phyloP scores from a whole-genome alignment of 2,329 filamentous ascomycete genomes.

The Beauveria rudraprayagi region DNA sequence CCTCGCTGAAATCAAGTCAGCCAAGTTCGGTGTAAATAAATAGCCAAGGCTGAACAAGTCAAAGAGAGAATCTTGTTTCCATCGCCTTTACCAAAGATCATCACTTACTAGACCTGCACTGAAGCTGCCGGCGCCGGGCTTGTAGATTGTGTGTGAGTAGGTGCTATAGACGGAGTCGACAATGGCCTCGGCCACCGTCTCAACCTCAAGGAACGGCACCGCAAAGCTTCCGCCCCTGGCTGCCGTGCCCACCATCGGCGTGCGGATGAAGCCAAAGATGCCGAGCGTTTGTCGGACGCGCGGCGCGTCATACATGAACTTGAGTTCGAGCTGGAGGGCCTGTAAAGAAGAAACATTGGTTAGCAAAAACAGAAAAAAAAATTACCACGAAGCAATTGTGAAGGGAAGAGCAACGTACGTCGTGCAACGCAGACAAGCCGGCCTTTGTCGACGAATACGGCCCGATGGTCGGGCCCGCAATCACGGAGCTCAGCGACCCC shows the following conservation, averaged over 20 bases:
- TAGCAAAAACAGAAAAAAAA: neutral
- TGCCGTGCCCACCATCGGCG: constrained; percentile 20
- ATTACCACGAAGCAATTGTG: too few relatives aligned
- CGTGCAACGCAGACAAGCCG: constrained; percentile 22
- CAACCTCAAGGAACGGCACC: constrained; percentile 24
- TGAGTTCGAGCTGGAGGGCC: constrained; percentile 24
- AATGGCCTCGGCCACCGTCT: constrained; percentile 24
- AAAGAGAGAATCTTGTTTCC: neutral
- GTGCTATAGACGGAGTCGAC: constrained; percentile 23
- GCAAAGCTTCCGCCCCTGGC: constrained; percentile 20
- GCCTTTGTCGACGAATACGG: constrained; percentile 53
- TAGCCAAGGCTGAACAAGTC: neutral
- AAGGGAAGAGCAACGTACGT: constrained; percentile 13
- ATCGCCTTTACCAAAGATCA: neutral
- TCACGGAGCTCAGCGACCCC: constrained; percentile 48
- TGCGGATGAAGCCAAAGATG: constrained; percentile 25
- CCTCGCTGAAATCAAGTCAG: constrained; percentile 14
- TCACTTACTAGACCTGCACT: constrained; percentile 21
- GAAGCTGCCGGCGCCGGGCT: constrained; percentile 22
- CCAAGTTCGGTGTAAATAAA: neutral
- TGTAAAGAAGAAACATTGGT: constrained; percentile 3
- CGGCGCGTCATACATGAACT: constrained; percentile 20
- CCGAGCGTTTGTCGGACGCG: constrained; percentile 22
- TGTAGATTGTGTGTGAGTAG: constrained; percentile 22
- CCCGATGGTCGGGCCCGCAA: constrained; percentile 45